These are phyloP conservation scores for Colletotrichum musae DNA, from an alignment of 2,329 filamentous ascomycete species.

Conservation along the genomic window DNA sequence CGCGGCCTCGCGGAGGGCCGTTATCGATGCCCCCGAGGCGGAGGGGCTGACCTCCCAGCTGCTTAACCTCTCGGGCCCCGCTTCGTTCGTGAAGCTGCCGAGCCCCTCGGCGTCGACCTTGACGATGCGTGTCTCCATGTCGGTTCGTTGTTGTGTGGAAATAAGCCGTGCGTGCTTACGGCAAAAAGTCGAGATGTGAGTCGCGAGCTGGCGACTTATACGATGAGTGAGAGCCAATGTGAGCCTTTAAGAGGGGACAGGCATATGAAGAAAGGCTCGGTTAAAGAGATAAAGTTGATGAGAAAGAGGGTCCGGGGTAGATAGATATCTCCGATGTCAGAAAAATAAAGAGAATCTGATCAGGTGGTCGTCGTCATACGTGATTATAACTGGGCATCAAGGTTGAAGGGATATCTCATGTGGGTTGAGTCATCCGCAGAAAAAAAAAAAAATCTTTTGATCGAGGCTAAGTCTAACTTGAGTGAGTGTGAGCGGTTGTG, in stretches of 20 bases:
- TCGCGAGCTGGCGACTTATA: slow-evolving; percentile 38
- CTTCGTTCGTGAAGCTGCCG: slow-evolving; percentile 51
- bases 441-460: slow-evolving; percentile 27
- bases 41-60: slow-evolving; percentile 58
- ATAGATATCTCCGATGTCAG: slow-evolving; percentile 17
- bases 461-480: slow-evolving; percentile 24
- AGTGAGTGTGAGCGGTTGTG: slow-evolving; percentile 5
- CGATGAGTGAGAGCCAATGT: slow-evolving; percentile 30
- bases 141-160: slow-evolving; percentile 2
- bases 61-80: slow-evolving; percentile 53
- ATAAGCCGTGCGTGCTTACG: background rate
- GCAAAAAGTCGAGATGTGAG: slow-evolving; percentile 4
- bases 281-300: slow-evolving; percentile 9
- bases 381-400: slow-evolving; percentile 35
- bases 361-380: slow-evolving; percentile 17
- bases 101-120: slow-evolving; percentile 51
- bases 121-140: slow-evolving; percentile 59
- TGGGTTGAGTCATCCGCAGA: slow-evolving; percentile 37
- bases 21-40: slow-evolving; percentile 50
- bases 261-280: background rate
- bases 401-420: slow-evolving; percentile 21
- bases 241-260: background rate
- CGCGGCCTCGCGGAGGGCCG: slow-evolving; percentile 74
- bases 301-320: slow-evolving; percentile 29
- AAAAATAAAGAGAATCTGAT: slow-evolving; percentile 9